Evolutionary conservation across 441 rosid genomes (phyloP).

Genomic region (Mallotus japonicus): DNA sequence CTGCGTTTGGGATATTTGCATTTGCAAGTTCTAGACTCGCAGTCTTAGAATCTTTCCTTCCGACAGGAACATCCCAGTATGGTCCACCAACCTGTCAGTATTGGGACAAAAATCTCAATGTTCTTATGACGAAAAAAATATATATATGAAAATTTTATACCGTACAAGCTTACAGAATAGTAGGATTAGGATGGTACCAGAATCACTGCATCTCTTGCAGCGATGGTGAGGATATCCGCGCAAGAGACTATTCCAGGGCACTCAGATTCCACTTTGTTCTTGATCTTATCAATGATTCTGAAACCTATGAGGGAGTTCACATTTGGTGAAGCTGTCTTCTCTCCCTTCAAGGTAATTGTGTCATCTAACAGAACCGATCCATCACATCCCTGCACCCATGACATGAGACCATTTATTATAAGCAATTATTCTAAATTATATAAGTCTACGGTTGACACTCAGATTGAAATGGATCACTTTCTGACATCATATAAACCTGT

Average conservation of each 20-base stretch:
- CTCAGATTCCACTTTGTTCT: slow-evolving; percentile 82
- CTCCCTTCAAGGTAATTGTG: slow-evolving; percentile 58
- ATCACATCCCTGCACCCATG: slow-evolving; percentile 82
- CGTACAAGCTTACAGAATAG: no score
- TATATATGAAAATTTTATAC: not conserved
- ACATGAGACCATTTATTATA: not conserved
- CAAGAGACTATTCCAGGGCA: slow-evolving; percentile 91
- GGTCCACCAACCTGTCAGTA: slow-evolving; percentile 82
- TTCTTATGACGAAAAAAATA: not conserved
- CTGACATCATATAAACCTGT: not conserved
- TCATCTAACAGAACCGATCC: slow-evolving; percentile 85
- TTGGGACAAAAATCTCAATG: not conserved
- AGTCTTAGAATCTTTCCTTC: slow-evolving; percentile 66
- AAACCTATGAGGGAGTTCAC: slow-evolving; percentile 59
- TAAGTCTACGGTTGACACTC: no score
- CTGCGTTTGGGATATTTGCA: slow-evolving; percentile 62
- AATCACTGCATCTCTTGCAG: slow-evolving; percentile 86
- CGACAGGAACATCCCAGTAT: slow-evolving; percentile 78
- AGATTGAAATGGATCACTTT: no score
- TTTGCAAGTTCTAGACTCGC: slow-evolving; percentile 64
- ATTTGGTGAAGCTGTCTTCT: slow-evolving; percentile 66
- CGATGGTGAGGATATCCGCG: slow-evolving; percentile 85
- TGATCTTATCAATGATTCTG: slow-evolving; percentile 66
- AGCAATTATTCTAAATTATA: not conserved
- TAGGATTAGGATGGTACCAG: slow-evolving; percentile 41